Conservation (phyloP, 2,329 filamentous ascomycete genomes). For the Tolypocladium pustulatum region DNA sequence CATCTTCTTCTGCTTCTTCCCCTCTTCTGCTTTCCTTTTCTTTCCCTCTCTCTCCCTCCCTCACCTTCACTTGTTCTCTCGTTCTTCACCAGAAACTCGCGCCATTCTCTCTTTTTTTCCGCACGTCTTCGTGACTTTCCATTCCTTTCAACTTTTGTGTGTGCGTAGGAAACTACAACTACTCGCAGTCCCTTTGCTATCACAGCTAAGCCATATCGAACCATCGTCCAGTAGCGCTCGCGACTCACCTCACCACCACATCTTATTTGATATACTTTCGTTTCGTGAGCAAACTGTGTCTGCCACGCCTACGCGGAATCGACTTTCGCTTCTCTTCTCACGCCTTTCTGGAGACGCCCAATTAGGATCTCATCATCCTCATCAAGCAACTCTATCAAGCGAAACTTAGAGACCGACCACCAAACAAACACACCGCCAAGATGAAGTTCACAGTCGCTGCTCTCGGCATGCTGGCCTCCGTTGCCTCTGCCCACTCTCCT, state of each 20-base stretch:
- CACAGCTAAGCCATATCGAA: background rate
- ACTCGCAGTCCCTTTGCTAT: background rate
- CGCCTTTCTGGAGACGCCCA: constrained; percentile 2
- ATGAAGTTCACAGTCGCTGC: constrained; percentile 37
- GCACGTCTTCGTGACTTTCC: background rate
- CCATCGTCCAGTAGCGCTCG: constrained; percentile 1
- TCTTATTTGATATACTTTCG: constrained; percentile 10
- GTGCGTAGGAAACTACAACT: background rate
- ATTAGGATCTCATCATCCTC: background rate
- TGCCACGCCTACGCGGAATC: constrained; percentile 19
- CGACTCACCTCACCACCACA: background rate
- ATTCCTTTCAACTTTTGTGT: background rate
- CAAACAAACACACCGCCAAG: constrained; percentile 16
- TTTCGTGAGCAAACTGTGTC: constrained; percentile 22
- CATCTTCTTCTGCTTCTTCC: background rate
- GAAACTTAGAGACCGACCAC: constrained; percentile 3
- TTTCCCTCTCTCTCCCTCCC: constrained; percentile 5
- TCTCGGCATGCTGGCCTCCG: constrained; percentile 33
- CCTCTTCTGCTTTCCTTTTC: background rate
- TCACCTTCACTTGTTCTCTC: constrained; percentile 7
- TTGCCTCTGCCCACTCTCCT: constrained; percentile 29
- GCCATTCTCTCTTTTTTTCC: background rate
- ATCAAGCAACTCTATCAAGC: background rate
- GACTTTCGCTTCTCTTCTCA: constrained; percentile 17
- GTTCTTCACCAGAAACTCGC: constrained; percentile 9